Evolutionary conservation across 2,329 filamentous ascomycete species (phyloP).

Genomic region (Paraphaeosphaeria sporulosa): DNA sequence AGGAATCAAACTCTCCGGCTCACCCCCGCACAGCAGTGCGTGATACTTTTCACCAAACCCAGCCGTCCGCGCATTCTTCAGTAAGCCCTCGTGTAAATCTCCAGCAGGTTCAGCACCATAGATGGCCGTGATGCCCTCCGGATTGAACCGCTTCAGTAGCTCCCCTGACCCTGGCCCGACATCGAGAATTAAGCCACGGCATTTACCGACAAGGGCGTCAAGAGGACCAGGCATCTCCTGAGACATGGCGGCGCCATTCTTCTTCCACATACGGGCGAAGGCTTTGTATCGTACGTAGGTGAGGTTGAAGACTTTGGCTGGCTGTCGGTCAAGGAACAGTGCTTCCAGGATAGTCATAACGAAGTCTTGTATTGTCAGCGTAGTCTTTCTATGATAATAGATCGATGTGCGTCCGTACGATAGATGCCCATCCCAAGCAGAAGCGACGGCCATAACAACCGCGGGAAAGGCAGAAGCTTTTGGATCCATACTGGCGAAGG

Average conservation of each 20-base stretch:
- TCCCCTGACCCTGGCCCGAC: conserved; percentile 60
- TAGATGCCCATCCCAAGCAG: conserved; percentile 36
- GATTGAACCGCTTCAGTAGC: conserved; percentile 56
- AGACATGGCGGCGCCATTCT: conserved; percentile 47
- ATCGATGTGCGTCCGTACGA: conserved; percentile 27
- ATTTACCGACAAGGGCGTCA: conserved; percentile 34
- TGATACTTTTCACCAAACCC: conserved; percentile 59
- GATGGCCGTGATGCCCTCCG: conserved; percentile 54
- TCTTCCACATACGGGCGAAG: conserved; percentile 47
- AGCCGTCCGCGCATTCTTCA: conserved; percentile 48
- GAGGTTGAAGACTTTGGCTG: conserved; percentile 38
- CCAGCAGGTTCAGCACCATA: conserved; percentile 64
- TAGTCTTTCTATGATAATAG: neutral
- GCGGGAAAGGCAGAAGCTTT: conserved; percentile 25
- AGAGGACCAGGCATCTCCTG: conserved; percentile 44
- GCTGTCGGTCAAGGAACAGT: conserved; percentile 36
- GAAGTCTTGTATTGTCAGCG: conserved; percentile 37
- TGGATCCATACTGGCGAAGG: conserved; percentile 22
- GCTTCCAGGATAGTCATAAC: conserved; percentile 44
- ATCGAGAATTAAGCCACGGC: conserved; percentile 47
- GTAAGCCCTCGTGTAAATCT: conserved; percentile 56
- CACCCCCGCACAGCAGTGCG: conserved; percentile 58
- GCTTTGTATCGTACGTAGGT: conserved; percentile 39
- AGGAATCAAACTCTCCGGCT: conserved; percentile 55
- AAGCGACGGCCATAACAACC: conserved; percentile 38